Percentiles rank a stretch among this genome's conserved stretches.
These are phyloP conservation scores for Flaveria linearis DNA, from an alignment of 129 eudicot genomes.

Conservation along the genomic window DNA sequence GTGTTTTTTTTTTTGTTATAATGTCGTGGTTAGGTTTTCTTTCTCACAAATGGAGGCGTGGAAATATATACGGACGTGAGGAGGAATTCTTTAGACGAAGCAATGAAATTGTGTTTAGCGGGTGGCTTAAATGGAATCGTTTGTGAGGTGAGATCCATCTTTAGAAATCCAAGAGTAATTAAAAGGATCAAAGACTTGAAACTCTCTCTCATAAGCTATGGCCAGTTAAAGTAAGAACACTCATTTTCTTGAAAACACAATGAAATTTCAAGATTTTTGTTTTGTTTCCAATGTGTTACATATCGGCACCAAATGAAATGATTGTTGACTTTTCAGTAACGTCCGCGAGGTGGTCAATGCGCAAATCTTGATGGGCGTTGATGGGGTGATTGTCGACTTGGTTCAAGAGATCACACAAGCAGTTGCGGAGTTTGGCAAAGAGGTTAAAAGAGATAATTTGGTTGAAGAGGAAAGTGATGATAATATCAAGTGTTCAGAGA, in stretches of 20 bases:
- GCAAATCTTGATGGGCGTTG: constrained; percentile 75
- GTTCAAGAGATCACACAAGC: constrained; percentile 59
- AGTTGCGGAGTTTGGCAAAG: constrained; percentile 38
- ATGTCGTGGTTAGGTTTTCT: constrained; percentile 48
- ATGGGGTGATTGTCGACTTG: constrained; percentile 77
- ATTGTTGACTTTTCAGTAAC: constrained; percentile 46
- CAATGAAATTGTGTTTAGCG: constrained; percentile 56
- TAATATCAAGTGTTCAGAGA: constrained; percentile 30
- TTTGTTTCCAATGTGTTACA: not conserved
- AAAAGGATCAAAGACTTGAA: constrained; percentile 51
- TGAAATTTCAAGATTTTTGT: constrained; percentile 12
- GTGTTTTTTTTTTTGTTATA: constrained; percentile 12
- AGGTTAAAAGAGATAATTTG: constrained; percentile 4
- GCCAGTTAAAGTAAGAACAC: constrained; percentile 61
- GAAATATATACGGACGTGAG: constrained; percentile 58
- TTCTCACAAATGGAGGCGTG: constrained; percentile 73
- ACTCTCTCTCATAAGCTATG: constrained; percentile 67
- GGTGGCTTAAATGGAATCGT: constrained; percentile 68
- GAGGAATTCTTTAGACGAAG: constrained; percentile 78
- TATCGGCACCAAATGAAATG: not conserved
- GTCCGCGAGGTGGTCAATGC: constrained; percentile 60
- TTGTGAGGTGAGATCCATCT: constrained; percentile 58
- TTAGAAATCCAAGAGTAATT: constrained; percentile 60
- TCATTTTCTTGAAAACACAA: constrained; percentile 14
- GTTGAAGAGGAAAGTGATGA: constrained; percentile 27